Conservation (phyloP, 495 filamentous ascomycete genomes). For the Hypomontagnella submonticulosa region DNA sequence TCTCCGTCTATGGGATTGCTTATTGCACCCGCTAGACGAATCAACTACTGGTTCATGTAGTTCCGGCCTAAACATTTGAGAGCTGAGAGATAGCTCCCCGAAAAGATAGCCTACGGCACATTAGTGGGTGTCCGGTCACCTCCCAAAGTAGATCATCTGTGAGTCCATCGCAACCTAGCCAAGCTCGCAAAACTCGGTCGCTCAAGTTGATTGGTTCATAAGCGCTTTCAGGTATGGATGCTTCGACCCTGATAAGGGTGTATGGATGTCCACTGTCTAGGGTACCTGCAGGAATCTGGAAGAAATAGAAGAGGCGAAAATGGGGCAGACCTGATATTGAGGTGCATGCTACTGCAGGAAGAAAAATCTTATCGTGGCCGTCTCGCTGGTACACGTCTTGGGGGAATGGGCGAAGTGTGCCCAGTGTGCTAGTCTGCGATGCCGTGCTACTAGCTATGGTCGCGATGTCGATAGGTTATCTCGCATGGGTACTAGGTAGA, state of each 20-base stretch:
- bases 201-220: constrained; percentile 33
- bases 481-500: constrained; percentile 38
- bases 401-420: neutral
- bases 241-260: constrained; percentile 31
- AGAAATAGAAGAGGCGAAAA: constrained; percentile 27
- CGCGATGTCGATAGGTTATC: constrained; percentile 33
- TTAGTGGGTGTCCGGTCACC: constrained; percentile 32
- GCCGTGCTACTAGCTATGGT: constrained; percentile 25
- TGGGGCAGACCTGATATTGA: constrained; percentile 32
- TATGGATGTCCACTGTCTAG: constrained; percentile 38
- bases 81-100: constrained; percentile 36
- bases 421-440: constrained; percentile 3
- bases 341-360: constrained; percentile 41
- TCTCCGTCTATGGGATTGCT: constrained; percentile 16
- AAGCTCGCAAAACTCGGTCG: constrained; percentile 27
- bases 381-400: constrained; percentile 17
- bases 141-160: constrained; percentile 38
- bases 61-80: constrained; percentile 39
- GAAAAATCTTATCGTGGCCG: constrained; percentile 31
- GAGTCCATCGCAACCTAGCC: constrained; percentile 38
- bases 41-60: constrained; percentile 15
- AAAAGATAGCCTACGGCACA: constrained; percentile 38
- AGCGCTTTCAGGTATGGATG: constrained; percentile 34
- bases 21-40: constrained; percentile 24
- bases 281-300: constrained; percentile 47